Evolutionary conservation across 345 rosid genomes (phyloP), one percentile per base, ranked within the genome.

Genomic region (Hibiscus trionum): DNA sequence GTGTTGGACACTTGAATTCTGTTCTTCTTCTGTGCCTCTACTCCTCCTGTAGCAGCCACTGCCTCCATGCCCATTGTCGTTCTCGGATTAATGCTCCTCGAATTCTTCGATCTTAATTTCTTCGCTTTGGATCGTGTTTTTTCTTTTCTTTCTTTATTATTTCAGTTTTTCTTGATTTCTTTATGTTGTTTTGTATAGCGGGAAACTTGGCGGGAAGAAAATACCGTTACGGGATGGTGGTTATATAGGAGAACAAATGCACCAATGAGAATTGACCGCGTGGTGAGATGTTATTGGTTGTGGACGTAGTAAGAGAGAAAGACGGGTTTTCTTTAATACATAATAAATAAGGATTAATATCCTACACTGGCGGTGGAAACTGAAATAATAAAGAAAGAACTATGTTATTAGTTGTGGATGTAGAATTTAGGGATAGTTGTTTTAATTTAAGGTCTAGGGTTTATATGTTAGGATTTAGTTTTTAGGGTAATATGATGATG

Each of bases 1-100:
- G 93, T 83, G 82, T 84, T 84, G 31, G 93, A 88, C 3, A 86
- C 90, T 75, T 86, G 93, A 55, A 88, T 88, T 72, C 86, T 79
- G 72, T 86, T 86, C 80, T 83, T 86, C 85, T 86, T 88, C 33
- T 77, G 88, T n/a, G 79, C 33, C 24, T 85, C 56, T 44, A 44
- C 71, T 49, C 69, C 76, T 26, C 62, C 62, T 58, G 69, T 61
- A 7, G 61, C 62, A 7, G 24, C 72, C 17, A 35, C 69, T 11
- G 50, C 16, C 63, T 53, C 71, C 11, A 21, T 62, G 2, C 42
- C 46, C 75, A 72, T 77, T 24, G 24, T 21, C 24, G 24, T 12
- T 19, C 14, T 61, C 35, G 12, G 27, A 7, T 5, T 14, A 35
- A 27, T 47, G 42, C 19, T 61, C 63, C 68, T 42, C 59, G 9